Conservation (phyloP, 208 protist genomes). For the Leishmania arabica region DNA sequence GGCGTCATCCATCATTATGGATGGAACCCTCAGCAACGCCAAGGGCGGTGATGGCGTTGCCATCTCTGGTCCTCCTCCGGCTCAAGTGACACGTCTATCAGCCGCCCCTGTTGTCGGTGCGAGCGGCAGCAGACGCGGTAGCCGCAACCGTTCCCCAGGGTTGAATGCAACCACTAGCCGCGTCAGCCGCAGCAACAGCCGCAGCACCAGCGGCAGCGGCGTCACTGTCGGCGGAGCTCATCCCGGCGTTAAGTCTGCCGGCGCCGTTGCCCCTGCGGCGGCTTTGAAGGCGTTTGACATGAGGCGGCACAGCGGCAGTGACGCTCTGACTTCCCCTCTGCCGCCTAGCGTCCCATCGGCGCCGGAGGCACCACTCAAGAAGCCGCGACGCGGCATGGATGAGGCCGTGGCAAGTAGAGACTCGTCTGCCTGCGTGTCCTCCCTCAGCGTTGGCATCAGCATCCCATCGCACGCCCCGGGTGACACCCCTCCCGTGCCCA, state of each 20-base stretch:
- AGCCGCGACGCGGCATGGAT: neutral
- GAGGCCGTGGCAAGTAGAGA: neutral
- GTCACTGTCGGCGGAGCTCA: neutral
- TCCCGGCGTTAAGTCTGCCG: neutral
- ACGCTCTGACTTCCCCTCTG: neutral
- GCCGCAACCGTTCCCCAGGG: neutral
- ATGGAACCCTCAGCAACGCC: neutral
- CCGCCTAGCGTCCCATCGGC: neutral
- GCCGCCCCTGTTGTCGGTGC: neutral
- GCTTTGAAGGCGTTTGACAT: too few species aligned
- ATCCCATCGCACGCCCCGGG: neutral
- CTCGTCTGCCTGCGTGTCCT: neutral
- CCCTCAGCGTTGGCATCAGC: neutral
- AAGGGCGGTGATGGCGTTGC: neutral
- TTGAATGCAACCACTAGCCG: neutral
- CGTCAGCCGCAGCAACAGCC: neutral
- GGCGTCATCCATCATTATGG: neutral
- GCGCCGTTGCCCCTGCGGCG: neutral
- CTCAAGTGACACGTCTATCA: neutral
- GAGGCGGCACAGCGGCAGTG: neutral
- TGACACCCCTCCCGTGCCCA: neutral
- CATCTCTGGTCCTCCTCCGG: neutral
- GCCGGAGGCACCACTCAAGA: neutral
- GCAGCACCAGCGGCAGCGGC: neutral
- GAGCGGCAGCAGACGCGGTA: neutral